Evolutionary conservation across 1,284 basidiomycete genomes (phyloP).

Genomic region (Rhodotorula sp.): DNA sequence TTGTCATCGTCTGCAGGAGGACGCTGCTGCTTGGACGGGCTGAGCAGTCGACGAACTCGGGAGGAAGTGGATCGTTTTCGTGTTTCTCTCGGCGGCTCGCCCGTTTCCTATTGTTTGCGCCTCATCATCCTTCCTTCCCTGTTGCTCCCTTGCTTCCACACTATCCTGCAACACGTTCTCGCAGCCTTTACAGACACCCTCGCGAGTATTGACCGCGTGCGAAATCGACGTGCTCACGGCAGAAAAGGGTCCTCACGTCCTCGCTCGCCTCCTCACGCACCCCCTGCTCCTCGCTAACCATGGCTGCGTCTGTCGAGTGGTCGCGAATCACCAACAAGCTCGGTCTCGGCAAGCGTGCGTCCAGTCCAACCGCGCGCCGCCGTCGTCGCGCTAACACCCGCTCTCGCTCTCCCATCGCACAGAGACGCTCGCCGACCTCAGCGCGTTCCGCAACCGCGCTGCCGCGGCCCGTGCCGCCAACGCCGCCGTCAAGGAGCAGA

Average conservation of each 20-base stretch:
- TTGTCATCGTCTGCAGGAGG: not conserved
- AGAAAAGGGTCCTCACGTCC: not conserved
- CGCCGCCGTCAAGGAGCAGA: conserved; percentile 31
- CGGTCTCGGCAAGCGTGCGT: conserved; percentile 81
- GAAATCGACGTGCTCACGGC: no score
- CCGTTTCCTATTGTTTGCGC: no score
- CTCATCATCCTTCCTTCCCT: not conserved
- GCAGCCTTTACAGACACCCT: no score
- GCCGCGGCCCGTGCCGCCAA: conserved; percentile 61
- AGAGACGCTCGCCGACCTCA: conserved; percentile 86
- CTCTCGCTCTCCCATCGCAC: conserved; percentile 15
- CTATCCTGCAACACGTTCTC: no score
- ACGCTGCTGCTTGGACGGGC: not conserved
- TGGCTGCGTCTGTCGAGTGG: conserved; percentile 60
- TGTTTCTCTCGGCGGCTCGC: no score
- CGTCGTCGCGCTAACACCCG: not conserved
- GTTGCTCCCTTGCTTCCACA: not conserved
- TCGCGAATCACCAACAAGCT: conserved; percentile 84
- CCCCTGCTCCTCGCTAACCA: not conserved
- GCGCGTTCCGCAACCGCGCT: conserved; percentile 95
- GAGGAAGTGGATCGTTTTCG: not conserved
- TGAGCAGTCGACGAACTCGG: not conserved
- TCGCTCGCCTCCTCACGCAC: not conserved
- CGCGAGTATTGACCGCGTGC: no score
- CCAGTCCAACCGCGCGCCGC: not conserved